A percentile compares a stretch with the other conserved stretches of the same genome.
These are phyloP conservation scores for Suillus plorans DNA, from an alignment of 768 basidiomycete species.

Conservation along the genomic window DNA sequence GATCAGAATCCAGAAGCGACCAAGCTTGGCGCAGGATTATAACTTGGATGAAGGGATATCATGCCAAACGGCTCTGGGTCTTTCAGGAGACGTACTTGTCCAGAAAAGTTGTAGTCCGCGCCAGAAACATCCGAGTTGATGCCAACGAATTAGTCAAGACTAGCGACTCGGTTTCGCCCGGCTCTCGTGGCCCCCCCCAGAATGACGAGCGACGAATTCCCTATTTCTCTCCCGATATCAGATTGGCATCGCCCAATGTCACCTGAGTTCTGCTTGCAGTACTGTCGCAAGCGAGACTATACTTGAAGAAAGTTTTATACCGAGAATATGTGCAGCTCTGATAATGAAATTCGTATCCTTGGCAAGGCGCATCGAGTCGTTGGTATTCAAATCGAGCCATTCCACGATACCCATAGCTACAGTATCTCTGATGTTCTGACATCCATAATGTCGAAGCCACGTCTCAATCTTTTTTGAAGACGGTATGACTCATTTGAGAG, in stretches of 20 bases:
- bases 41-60: slow-evolving; percentile 1
- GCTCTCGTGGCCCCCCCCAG: not conserved
- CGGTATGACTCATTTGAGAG: too few species aligned
- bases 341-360: too few species aligned
- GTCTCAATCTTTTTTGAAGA: too few species aligned
- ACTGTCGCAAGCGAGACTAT: slow-evolving; percentile 5
- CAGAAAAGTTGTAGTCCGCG: not conserved
- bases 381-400: too few species aligned
- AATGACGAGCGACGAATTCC: not conserved
- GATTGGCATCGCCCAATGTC: slow-evolving; percentile 1
- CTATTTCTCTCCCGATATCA: not conserved
- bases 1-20: not conserved
- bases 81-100: not conserved
- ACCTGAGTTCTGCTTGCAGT: not conserved
- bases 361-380: too few species aligned
- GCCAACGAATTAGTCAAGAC: not conserved
- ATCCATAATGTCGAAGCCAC: too few species aligned
- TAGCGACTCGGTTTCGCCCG: not conserved
- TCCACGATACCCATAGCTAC: too few species aligned
- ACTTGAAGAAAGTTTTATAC: too few species aligned
- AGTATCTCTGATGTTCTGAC: too few species aligned
- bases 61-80: not conserved
- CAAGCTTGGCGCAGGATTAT: not conserved
- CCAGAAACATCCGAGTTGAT: not conserved
- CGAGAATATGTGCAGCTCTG: too few species aligned